Conservation (phyloP, 768 basidiomycete species). For the Astraeus odoratus region DNA sequence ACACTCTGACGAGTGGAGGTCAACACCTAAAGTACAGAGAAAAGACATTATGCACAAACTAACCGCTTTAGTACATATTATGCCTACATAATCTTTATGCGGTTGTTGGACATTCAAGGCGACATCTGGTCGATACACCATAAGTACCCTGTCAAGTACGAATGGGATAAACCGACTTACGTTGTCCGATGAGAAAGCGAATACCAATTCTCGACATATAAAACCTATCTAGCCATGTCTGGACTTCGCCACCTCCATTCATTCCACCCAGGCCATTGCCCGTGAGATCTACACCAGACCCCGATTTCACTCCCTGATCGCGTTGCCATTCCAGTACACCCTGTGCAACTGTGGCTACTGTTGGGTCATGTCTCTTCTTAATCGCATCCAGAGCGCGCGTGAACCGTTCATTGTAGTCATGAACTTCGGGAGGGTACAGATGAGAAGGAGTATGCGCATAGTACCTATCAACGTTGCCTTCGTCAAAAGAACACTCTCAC, state of each 20-base stretch:
- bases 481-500: conserved; percentile 3
- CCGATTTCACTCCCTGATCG: conserved; percentile 25
- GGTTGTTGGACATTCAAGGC: conserved; percentile 89
- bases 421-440: conserved; percentile 86
- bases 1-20: conserved; percentile 54
- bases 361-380: conserved; percentile 94
- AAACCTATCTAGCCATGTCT: conserved; percentile 94
- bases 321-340: conserved; percentile 97
- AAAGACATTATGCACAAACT: conserved; percentile 22
- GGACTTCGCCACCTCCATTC: conserved; percentile 80
- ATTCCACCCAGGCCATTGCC: conserved; percentile 27
- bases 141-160: too few species aligned
- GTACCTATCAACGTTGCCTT: conserved; percentile 46
- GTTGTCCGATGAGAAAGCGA: conserved; percentile 94
- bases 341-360: conserved; percentile 94
- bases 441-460: conserved; percentile 70
- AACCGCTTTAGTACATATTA: conserved; percentile 90
- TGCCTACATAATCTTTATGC: conserved; percentile 90
- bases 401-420: conserved; percentile 88
- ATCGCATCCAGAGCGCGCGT: conserved; percentile 82
- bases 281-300: conserved; percentile 21
- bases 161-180: conserved; percentile 47
- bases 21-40: background rate
- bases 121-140: conserved; percentile 51
- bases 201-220: conserved; percentile 96